A percentile compares a stretch with the other conserved stretches of the same genome.
Evolutionary conservation across 2,329 filamentous ascomycete species (phyloP).

Genomic region (Pseudogymnoascus destructans): DNA sequence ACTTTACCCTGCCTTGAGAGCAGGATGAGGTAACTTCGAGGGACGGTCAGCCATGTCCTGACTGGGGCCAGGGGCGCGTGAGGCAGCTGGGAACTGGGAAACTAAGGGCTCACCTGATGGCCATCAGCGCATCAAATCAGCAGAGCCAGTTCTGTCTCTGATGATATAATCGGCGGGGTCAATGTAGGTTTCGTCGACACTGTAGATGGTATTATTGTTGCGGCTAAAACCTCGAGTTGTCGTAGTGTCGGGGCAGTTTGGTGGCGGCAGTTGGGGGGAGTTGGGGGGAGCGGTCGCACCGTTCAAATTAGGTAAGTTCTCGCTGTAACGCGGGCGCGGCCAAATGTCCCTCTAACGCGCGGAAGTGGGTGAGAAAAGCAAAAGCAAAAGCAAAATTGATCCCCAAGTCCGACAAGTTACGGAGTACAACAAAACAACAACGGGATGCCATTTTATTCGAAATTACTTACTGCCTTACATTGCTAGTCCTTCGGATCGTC

Average conservation of each 20-base stretch:
- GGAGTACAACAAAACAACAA: conserved; percentile 4
- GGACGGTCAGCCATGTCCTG: conserved; percentile 1
- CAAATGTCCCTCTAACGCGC: background rate
- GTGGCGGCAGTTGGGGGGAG: background rate
- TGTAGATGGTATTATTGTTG: conserved; percentile 3
- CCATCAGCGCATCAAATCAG: conserved; percentile 28
- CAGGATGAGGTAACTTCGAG: conserved; percentile 72
- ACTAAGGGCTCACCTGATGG: conserved; percentile 34
- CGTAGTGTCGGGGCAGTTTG: background rate
- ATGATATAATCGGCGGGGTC: background rate
- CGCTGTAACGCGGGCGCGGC: background rate
- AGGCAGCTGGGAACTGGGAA: conserved; percentile 8
- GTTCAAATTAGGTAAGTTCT: conserved; percentile 5
- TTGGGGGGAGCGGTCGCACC: background rate
- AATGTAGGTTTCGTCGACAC: background rate
- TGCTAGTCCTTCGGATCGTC: background rate
- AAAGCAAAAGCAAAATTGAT: conserved; percentile 8
- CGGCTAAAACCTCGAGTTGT: background rate
- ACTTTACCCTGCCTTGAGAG: conserved; percentile 98
- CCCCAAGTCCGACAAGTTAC: background rate
- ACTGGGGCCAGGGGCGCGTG: conserved; percentile 10
- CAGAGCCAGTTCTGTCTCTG: conserved; percentile 6
- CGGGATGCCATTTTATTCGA: background rate
- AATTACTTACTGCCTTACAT: background rate
- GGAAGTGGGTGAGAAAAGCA: conserved; percentile 6